A percentile compares a stretch with the other conserved stretches of the same genome.
Conservation (phyloP, 2,329 filamentous ascomycete species). For the Diaporthe sp. region DNA sequence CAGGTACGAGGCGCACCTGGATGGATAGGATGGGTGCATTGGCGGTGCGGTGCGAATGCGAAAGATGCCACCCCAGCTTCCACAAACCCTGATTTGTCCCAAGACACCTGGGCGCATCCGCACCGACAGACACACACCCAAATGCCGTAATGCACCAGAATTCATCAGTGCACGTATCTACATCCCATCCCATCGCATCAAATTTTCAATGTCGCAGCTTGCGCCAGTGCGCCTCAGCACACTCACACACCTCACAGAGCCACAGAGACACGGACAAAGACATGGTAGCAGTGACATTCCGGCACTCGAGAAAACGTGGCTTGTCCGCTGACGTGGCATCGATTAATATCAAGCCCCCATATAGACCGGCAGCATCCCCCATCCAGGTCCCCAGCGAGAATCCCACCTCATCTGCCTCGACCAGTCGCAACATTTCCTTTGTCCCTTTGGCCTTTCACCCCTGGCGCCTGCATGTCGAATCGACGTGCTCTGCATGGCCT, state of each 20-base stretch:
- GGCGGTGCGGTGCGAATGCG: constrained; percentile 19
- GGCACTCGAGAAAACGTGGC: constrained; percentile 21
- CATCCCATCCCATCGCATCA: not conserved
- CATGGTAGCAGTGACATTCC: constrained; percentile 18
- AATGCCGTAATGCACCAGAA: not conserved
- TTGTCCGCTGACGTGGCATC: constrained; percentile 30
- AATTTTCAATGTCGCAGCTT: constrained; percentile 7
- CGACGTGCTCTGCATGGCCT: constrained; percentile 7
- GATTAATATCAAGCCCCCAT: constrained; percentile 3
- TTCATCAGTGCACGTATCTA: not conserved
- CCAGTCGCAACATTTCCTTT: constrained; percentile 31
- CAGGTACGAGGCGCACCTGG: constrained; percentile 18
- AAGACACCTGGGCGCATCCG: not conserved
- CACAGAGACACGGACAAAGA: not conserved
- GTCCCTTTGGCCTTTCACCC: not conserved
- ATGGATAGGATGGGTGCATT: not conserved
- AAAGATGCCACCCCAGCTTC: not conserved
- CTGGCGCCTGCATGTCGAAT: constrained; percentile 13
- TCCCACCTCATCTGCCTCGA: not conserved
- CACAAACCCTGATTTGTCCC: not conserved
- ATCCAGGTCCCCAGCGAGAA: not conserved
- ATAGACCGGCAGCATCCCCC: constrained; percentile 12
- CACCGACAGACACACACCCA: not conserved
- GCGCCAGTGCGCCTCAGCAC: not conserved
- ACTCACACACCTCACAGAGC: not conserved